Base-by-base conservation (phyloP, 305 asterid genomes). In the Fraxinus albicans region DNA sequence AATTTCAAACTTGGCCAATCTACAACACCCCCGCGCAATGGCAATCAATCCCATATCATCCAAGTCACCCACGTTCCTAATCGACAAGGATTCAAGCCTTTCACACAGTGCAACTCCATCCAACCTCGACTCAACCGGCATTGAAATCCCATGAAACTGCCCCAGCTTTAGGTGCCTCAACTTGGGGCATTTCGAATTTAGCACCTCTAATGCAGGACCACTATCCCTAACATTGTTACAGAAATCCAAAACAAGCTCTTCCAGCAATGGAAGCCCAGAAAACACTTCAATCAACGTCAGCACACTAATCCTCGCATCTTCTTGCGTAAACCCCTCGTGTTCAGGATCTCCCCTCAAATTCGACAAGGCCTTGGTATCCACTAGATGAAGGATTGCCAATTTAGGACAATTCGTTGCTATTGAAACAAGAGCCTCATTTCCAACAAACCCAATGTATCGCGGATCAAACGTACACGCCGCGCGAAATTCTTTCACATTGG, bases 11-110 rank as follows among this genome's bases (percentile, higher is more conserved):
- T 87, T 90, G 3, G 90, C 80, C 83, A 94, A 84, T 76, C 88
- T 90, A 85, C 88, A 88, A 82, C 99, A 96, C 50, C 99, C 99
- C 86, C 97, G 92, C 10, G 86, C 98, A 36, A 96, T 94, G 35
- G 95, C 99, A 60, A 96, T 94, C 90, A 96, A 85, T 25, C 98
- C 97, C 94, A 94, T 91, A 82, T 96, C 97, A 47, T 85, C 85
- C 85, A 96, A 84, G 87, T 94, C 98, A 33, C 90, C 96, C 7
- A 89, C 98, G 33, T 88, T 88, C 86, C 91, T 87, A 47, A 96
- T 89, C 23, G 98, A 92, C 84, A 96, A 80, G 21, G 94, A 89
- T 67, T 89, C 88, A 33, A 96, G 94, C 85, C 93, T 83, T 31
- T 88, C 92, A 88, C 98, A 96, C 4, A 93, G 83, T 29, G 98